Evolutionary conservation across 2,329 filamentous ascomycete species (phyloP).

Genomic region (Endocalyx cinctus): DNA sequence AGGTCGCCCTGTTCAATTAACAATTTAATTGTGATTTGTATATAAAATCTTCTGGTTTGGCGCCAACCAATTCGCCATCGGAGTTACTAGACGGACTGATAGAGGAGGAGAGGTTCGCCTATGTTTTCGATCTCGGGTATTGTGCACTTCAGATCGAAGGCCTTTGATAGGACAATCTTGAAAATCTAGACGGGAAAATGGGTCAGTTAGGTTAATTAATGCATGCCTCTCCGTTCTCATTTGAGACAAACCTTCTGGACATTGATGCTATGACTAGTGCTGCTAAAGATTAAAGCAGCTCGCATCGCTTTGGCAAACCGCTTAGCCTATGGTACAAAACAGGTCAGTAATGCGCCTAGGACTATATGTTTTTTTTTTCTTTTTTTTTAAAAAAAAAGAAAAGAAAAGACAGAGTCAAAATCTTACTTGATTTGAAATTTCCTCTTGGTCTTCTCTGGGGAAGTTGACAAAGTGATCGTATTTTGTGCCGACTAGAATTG

Average conservation of each 20-base stretch:
- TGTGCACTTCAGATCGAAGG: constrained; percentile 97
- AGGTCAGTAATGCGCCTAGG: constrained; percentile 63
- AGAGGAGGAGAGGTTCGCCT: constrained; percentile 89
- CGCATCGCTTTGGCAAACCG: constrained; percentile 98
- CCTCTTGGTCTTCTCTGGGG: constrained; percentile 92
- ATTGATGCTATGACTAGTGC: constrained; percentile 98
- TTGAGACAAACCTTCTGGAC: constrained; percentile 78
- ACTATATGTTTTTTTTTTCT: constrained; percentile 97
- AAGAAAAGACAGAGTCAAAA: background rate
- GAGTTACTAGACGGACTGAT: constrained; percentile 60
- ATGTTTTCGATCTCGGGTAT: constrained; percentile 99
- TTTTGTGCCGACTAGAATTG: constrained; percentile 94
- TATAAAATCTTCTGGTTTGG: no score
- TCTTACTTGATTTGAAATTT: constrained; percentile 91
- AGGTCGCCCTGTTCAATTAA: no score
- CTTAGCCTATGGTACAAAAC: constrained; percentile 61
- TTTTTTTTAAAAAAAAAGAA: no score
- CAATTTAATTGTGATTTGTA: no score
- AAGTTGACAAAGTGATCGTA: constrained; percentile 99
- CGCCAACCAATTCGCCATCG: no score
- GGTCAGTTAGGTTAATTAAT: constrained; percentile 3
- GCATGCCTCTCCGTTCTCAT: no score
- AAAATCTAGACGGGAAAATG: constrained; percentile 66
- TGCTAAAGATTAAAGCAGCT: constrained; percentile 95
- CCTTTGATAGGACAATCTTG: constrained; percentile 98